Evolutionary conservation across 1,284 basidiomycete genomes (phyloP).

Genomic region (Volvariella volvacea): DNA sequence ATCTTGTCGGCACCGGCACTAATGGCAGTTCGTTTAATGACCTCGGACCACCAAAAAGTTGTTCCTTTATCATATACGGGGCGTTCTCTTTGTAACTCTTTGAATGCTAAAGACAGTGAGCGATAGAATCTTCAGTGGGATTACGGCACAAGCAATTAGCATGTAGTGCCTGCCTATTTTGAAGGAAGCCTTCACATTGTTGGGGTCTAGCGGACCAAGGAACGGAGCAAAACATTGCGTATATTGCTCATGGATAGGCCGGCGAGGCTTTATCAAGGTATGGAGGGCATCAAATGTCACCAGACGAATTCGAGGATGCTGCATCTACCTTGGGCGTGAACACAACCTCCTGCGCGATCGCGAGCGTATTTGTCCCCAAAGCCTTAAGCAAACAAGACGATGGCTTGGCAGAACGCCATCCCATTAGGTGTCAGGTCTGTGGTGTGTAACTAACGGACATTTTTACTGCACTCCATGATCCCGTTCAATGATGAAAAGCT

Average conservation of each 20-base stretch:
- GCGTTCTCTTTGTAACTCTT: constrained; percentile 48
- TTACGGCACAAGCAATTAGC: constrained; percentile 8
- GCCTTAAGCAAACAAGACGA: neutral
- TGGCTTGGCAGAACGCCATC: neutral
- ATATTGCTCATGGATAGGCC: constrained; percentile 65
- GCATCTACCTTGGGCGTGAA: neutral
- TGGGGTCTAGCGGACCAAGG: constrained; percentile 50
- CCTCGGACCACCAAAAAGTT: constrained; percentile 64
- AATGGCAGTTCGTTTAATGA: constrained; percentile 63
- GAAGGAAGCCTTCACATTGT: constrained; percentile 52
- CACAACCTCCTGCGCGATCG: neutral
- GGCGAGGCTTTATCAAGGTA: constrained; percentile 59
- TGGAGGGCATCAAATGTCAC: constrained; percentile 70
- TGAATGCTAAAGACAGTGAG: constrained; percentile 42
- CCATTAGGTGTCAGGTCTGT: no score
- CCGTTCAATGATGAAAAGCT: no score
- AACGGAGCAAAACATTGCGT: constrained; percentile 57
- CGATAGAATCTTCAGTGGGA: neutral
- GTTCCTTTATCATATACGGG: constrained; percentile 46
- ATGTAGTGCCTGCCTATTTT: constrained; percentile 42
- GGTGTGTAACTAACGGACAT: no score
- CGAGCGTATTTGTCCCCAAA: neutral
- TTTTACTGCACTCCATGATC: no score
- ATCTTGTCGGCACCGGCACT: constrained; percentile 58
- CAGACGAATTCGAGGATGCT: constrained; percentile 34